These are phyloP conservation scores for Sordariomycetes sp. DNA, from an alignment of 2,329 filamentous ascomycete genomes.

Conservation along the genomic window DNA sequence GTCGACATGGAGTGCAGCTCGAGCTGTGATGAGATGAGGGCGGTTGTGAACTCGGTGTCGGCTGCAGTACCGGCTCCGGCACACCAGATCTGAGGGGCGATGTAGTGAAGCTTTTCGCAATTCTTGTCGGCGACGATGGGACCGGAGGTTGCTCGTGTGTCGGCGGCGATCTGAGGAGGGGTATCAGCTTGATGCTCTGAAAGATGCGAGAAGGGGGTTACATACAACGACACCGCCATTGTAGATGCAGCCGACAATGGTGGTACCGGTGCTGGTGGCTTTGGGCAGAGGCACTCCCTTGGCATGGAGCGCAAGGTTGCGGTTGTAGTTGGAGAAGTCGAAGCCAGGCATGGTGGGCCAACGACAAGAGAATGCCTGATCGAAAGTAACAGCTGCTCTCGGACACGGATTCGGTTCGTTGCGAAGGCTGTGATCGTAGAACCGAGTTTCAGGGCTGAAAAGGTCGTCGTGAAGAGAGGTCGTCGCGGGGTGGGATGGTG, in stretches of 20 bases:
- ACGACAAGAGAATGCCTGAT: no score
- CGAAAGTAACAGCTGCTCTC: no score
- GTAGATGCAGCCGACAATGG: conserved; percentile 95
- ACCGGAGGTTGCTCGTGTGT: conserved; percentile 93
- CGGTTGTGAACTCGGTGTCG: conserved; percentile 98
- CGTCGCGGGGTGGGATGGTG: conserved; percentile 3
- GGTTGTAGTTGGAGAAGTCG: conserved; percentile 99
- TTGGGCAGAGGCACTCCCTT: conserved; percentile 91
- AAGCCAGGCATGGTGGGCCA: conserved; percentile 76
- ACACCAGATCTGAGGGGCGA: conserved; percentile 98
- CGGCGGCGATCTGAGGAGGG: conserved; percentile 74
- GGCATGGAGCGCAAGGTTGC: conserved; percentile 92
- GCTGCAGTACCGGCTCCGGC: conserved; percentile 95
- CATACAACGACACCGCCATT: conserved; percentile 90
- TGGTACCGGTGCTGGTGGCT: conserved; percentile 96
- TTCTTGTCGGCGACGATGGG: conserved; percentile 99
- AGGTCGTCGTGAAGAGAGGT: neutral
- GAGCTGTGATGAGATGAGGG: conserved; percentile 96
- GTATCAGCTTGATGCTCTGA: neutral
- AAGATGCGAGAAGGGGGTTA: conserved; percentile 10
- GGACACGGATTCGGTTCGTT: no score
- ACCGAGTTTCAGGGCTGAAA: no score
- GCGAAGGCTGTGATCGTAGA: no score
- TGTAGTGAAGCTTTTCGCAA: conserved; percentile 99
- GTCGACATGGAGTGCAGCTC: conserved; percentile 96